Percentiles rank a stretch among this genome's conserved stretches.
These are phyloP conservation scores for Colletotrichum camelliae DNA, from an alignment of 2,329 filamentous ascomycete genomes.

Conservation along the genomic window DNA sequence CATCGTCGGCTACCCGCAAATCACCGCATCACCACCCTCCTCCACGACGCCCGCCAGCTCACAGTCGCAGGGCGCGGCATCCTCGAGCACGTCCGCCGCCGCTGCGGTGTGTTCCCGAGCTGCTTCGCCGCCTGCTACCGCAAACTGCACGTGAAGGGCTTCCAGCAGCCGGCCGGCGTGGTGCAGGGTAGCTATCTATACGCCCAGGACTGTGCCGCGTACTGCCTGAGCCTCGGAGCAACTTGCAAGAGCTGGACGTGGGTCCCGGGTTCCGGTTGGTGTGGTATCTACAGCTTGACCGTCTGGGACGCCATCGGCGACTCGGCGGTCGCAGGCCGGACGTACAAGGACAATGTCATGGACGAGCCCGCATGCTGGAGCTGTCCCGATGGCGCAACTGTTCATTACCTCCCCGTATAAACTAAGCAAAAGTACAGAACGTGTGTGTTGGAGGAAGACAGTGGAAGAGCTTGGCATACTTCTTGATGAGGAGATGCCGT, in stretches of 20 bases:
- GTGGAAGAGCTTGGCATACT: background rate
- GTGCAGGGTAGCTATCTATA: background rate
- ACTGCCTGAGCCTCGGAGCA: background rate
- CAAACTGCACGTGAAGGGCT: background rate
- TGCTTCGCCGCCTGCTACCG: background rate
- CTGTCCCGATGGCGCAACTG: background rate
- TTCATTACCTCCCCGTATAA: background rate
- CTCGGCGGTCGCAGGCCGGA: background rate
- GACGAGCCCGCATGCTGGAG: background rate
- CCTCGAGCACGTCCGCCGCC: background rate
- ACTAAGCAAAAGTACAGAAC: background rate
- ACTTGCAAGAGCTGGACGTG: background rate
- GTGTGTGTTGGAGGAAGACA: background rate
- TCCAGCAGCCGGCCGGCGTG: background rate
- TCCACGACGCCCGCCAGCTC: background rate
- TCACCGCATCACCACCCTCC: background rate
- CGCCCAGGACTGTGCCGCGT: background rate
- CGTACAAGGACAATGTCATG: background rate
- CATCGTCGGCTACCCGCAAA: background rate
- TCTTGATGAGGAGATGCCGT: background rate
- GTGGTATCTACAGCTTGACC: background rate
- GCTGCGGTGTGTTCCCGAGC: background rate
- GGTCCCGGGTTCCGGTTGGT: background rate
- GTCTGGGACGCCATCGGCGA: slow-evolving; percentile 5
- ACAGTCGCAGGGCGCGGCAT: background rate